These are phyloP conservation scores for Peniophora sp. DNA, from an alignment of 1,284 basidiomycete genomes.

Conservation along the genomic window DNA sequence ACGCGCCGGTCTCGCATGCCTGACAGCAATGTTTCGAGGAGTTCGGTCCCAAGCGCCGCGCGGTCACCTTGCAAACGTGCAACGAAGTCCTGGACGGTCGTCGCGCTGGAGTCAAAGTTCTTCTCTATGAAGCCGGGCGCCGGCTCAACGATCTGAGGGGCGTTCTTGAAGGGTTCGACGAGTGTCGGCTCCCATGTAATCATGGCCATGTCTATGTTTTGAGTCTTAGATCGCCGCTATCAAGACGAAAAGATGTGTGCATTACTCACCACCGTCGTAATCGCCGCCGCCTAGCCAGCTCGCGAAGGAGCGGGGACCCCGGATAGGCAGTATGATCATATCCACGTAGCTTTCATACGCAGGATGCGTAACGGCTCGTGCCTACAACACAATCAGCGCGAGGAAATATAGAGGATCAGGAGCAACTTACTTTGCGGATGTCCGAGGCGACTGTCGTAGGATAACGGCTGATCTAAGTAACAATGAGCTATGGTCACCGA, in stretches of 20 bases:
- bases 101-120: background rate
- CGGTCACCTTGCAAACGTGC: background rate
- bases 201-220: background rate
- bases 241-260: no score
- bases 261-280: background rate
- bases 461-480: background rate
- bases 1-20: background rate
- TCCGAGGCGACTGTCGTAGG: background rate
- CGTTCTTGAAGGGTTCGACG: background rate
- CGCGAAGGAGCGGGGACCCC: background rate
- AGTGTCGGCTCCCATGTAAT: background rate
- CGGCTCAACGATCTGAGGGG: background rate
- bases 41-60: background rate
- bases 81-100: background rate
- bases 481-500: background rate
- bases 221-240: background rate
- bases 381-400: background rate
- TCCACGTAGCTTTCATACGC: background rate
- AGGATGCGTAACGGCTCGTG: background rate
- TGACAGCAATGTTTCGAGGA: background rate
- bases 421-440: background rate
- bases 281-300: background rate
- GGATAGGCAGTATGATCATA: background rate
- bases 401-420: background rate
- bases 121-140: background rate